Base-by-base conservation (phyloP, 2,329 filamentous ascomycete genomes). In the Chrysoporthe deuterocubensis region DNA sequence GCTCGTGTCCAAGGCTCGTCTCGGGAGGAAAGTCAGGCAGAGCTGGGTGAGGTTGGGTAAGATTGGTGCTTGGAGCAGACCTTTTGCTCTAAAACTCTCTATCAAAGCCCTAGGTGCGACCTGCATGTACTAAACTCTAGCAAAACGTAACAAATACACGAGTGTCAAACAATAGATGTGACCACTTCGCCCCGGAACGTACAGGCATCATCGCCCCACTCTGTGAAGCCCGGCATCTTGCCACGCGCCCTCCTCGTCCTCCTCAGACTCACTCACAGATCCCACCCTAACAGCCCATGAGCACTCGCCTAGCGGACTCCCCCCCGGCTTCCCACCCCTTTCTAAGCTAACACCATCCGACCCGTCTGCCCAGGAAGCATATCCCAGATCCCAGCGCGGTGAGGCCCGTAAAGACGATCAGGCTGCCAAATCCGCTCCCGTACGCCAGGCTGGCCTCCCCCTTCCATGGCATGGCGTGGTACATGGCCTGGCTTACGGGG, bases 391-490 rank as follows among this genome's bases (percentile, higher is more conserved):
- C 71, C 4, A 83, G 71, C 13, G 84, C 84, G 6, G 84, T 87
- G 4, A 83, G 78, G 1, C 85, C 85, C 0, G 85, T 88, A 70
- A 87, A 87, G n/a, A 85, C 77, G 69, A 88, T 87, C 72, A 88
- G 72, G 13, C 79, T 77, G 1, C 85, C 84, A 73, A 84, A 88
- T 2, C 83, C 80, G 56, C 81, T 84, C 4, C 82, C 81, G 71
- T 85, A 88, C 0, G 80, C 84, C 6, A 79, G 77, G 34, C 73
- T 73, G 0, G 75, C 77, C 64, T 77, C 73, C 37, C 77, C 80
- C 68, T 76, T 73, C 82, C 81, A 86, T 32, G 82, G 79, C 68
- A 79, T 78, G 0, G 80, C 80, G 48, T 76, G 78, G 37, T 89
- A 73, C 63, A 89, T 74, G 0, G 77, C 80, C 65, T 87, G 84